Evolutionary conservation across 495 filamentous ascomycete species (phyloP), one percentile per base, ranked within the genome.

Genomic region (Lepidopterella palustris): DNA sequence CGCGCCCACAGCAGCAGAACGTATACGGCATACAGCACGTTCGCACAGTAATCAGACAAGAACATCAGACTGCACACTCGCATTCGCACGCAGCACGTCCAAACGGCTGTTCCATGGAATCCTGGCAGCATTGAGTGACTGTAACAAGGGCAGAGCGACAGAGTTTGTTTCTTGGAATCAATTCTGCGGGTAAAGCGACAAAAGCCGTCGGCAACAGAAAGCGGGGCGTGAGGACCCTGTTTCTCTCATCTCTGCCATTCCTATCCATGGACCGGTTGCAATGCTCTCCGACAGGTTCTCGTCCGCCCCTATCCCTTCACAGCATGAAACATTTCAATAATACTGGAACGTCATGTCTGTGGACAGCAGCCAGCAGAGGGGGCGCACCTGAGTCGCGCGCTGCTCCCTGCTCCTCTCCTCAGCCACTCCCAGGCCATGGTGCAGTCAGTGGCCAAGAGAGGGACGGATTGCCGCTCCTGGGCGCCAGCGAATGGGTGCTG

Each of bases 261-360:
- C 2, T 3, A 3, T 13, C 35, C 3, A 3, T 42, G 31, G 6
- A n/a, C n/a, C 31, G 6, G 13, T 35, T 5, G 31, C 13, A 13
- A 35, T 13, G 5, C 31, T 35, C 31, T 35, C 31, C 31, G 31
- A 35, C 31, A 35, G 5, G 31, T 6, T 13, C 13, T 35, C 31
- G 31, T 35, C 31, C 31, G 31, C 31, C 31, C 31, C 31, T 13
- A 35, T 35, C 6, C 13, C 31, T 5, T 5, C 31, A 5, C 31
- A 35, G 31, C 31, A 10, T 42, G 47, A 50, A 50, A 50, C 47
- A 50, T 50, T n/a, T n/a, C 47, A 26, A 50, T 50, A 50, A 23
- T 50, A 3, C 15, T 21, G 15, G 15, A 6, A 35, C 31, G 6
- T 35, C 15, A 6, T 35, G 6, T 35, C 15, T 15, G 31, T 6